Base-by-base conservation (phyloP, 1,284 basidiomycete genomes). In the Sanghuangporus weigelae region DNA sequence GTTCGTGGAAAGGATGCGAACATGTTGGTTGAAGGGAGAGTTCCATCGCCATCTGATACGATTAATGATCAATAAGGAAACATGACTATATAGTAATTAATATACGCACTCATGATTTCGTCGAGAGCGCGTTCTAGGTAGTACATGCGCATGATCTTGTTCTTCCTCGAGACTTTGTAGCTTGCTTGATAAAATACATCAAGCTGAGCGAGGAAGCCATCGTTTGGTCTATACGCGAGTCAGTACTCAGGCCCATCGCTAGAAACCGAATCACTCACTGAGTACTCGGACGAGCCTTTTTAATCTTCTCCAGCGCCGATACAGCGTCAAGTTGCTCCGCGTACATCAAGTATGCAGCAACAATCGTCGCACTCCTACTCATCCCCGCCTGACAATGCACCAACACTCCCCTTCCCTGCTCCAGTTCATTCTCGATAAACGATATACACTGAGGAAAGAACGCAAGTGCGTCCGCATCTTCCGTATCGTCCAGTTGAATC, bases 311-410 rank as follows among this genome's bases (percentile, higher is more conserved):
- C 12, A 95, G 75, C 1, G 93, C 92, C 19, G 79, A 76, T n/a
- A 83, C 76, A 0, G 82, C 79, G 63, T 87, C 84, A n/a, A 93
- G 71, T 55, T 84, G 79, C 63, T 81, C 77, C 12, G 82, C 81
- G 69, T 88, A 84, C 91, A 95, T 95, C 53, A 96, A 76, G 71
- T 92, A 96, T 6, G 93, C 93, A 1, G 91, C 86, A 6, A 88
- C 85, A 58, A 95, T 86, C 0, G 91, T 89, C 14, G 88, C 86
- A 67, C 90, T 93, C 26, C 93, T 83, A 70, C 90, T 93, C 75
- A 93, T 82, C 26, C 93, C 93, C 26, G 92, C 93, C 63, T 91
- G 86, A 72, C 93, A 95, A 73, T 96, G 93, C 0, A 95, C 90
- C 16, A 95, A 78, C 0, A 96, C 89, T 0, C 89, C 88, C 35